A percentile compares a stretch with the other conserved stretches of the same genome.
Evolutionary conservation across 179 eudicot species (phyloP).

Genomic region (Beta macrorhiza): DNA sequence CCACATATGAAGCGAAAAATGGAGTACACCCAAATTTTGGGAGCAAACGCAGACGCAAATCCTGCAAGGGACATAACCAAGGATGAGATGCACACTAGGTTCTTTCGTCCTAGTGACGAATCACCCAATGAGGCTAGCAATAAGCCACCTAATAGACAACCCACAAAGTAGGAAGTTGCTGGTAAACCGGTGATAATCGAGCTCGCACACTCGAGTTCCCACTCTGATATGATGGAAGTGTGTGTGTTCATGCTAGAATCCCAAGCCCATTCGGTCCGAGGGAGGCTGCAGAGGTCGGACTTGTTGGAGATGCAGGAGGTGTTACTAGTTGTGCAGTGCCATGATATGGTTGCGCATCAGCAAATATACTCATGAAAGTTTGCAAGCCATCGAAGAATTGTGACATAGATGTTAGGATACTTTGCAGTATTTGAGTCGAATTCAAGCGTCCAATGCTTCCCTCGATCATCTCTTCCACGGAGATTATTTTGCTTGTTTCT

Average conservation of each 20-base stretch:
- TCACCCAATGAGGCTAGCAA: conserved; percentile 24
- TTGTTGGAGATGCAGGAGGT: neutral
- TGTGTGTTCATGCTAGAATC: neutral
- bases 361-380: conserved; percentile 17
- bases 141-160: conserved; percentile 28
- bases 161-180: conserved; percentile 23
- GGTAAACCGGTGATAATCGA: conserved; percentile 19
- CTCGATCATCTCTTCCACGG: conserved; percentile 17
- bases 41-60: conserved; percentile 24
- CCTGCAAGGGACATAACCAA: conserved; percentile 27
- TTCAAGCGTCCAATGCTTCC: conserved; percentile 12
- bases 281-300: conserved; percentile 2
- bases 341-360: conserved; percentile 21
- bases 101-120: conserved; percentile 31
- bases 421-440: conserved; percentile 6
- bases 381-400: conserved; percentile 22
- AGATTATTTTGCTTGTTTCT: neutral
- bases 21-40: conserved; percentile 33
- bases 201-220: conserved; percentile 23
- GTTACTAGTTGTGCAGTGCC: conserved; percentile 13
- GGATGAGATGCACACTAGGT: conserved; percentile 19
- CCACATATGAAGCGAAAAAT: conserved; percentile 22
- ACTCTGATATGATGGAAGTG: conserved; percentile 27
- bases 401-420: conserved; percentile 16
- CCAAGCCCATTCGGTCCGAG: conserved; percentile 19